Evolutionary conservation across 2,329 filamentous ascomycete species (phyloP).

Genomic region (Cadophora luteo-olivacea): DNA sequence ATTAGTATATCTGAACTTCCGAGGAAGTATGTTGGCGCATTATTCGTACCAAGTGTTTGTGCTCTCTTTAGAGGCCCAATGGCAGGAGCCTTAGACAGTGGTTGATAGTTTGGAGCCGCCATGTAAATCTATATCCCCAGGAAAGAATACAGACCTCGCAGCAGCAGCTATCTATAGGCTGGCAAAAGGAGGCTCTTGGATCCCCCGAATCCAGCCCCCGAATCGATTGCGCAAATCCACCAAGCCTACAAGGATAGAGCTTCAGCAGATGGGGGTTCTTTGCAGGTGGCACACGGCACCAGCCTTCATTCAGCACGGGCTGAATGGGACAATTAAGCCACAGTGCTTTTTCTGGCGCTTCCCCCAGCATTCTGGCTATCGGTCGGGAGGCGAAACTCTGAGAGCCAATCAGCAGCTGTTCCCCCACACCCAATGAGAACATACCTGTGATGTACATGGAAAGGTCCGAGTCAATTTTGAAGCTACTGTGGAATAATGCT

Average conservation of each 20-base stretch:
- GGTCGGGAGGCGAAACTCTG: neutral
- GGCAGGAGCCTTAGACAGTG: neutral
- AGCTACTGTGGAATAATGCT: neutral
- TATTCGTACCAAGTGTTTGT: neutral
- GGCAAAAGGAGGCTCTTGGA: neutral
- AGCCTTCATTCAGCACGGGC: neutral
- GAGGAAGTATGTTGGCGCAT: no score
- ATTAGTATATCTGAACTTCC: neutral
- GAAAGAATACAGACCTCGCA: neutral
- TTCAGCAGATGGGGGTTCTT: neutral
- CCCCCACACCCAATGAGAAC: neutral
- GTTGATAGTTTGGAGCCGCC: neutral
- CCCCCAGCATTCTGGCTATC: neutral
- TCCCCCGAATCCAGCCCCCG: neutral
- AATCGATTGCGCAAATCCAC: slow-evolving; percentile 4
- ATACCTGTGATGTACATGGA: neutral
- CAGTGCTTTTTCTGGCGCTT: slow-evolving; percentile 11
- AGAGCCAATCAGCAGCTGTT: neutral
- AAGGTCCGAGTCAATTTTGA: neutral
- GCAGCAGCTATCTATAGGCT: neutral
- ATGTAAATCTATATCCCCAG: neutral
- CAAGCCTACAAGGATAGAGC: neutral
- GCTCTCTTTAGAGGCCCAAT: neutral
- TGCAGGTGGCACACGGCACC: slow-evolving; percentile 7
- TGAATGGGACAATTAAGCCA: slow-evolving; percentile 2